Conservation (phyloP, 768 basidiomycete genomes). For the Butyriboletus loyo region DNA sequence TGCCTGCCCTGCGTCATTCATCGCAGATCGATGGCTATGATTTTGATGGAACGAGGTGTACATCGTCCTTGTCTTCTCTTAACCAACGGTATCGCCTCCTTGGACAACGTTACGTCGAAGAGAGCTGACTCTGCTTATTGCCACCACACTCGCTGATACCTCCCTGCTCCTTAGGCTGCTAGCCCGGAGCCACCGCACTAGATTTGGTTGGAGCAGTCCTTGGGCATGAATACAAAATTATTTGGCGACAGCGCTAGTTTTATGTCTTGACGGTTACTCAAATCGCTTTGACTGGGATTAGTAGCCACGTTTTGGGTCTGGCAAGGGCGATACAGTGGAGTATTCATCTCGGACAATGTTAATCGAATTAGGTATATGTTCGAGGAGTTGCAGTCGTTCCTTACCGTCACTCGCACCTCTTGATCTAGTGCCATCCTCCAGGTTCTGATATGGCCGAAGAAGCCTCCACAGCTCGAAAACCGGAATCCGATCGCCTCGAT, state of each 20-base stretch:
- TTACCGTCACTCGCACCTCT: background rate
- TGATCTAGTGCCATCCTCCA: background rate
- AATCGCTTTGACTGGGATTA: too few relatives aligned
- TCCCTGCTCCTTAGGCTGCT: too few relatives aligned
- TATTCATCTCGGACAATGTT: too few relatives aligned
- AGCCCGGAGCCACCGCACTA: too few relatives aligned
- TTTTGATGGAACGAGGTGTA: background rate
- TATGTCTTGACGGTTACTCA: too few relatives aligned
- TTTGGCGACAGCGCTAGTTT: background rate
- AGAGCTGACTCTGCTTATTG: too few relatives aligned
- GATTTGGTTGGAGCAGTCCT: too few relatives aligned
- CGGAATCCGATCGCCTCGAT: constrained; percentile 3
- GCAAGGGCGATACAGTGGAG: too few relatives aligned
- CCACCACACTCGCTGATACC: too few relatives aligned
- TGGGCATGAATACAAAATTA: too few relatives aligned
- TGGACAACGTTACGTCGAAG: background rate
- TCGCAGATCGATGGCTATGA: constrained; percentile 13
- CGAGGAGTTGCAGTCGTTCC: background rate
- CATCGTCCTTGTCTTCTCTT: background rate
- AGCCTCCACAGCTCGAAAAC: background rate
- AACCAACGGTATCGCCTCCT: constrained; percentile 1
- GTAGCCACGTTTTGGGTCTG: too few relatives aligned
- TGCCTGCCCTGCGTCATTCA: constrained; percentile 3
- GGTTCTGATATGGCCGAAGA: background rate
- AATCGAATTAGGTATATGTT: background rate